Percentiles rank a stretch among this genome's conserved stretches.
These are phyloP conservation scores for Tulasnella calospora DNA, from an alignment of 768 basidiomycete species.

Conservation along the genomic window DNA sequence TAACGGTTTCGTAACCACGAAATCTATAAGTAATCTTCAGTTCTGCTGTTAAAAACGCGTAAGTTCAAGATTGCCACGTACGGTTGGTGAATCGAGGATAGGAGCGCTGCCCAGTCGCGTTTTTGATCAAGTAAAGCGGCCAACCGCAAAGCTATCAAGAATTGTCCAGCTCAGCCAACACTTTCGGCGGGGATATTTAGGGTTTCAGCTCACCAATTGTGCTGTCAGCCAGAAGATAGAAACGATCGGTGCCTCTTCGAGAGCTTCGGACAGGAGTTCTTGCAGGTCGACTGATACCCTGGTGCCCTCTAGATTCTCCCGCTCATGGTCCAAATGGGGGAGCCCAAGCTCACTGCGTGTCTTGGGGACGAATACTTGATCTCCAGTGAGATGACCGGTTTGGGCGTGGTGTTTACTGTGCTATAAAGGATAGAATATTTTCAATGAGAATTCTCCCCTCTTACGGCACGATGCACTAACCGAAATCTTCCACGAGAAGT, in stretches of 20 bases:
- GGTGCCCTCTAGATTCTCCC: conserved; percentile 60
- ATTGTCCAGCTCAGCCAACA: neutral
- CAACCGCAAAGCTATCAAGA: conserved; percentile 65
- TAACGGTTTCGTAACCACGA: conserved; percentile 70
- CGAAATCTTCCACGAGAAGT: conserved; percentile 92
- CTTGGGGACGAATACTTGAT: conserved; percentile 90
- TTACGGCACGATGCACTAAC: conserved; percentile 28
- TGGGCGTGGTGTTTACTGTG: conserved; percentile 95
- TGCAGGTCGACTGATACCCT: conserved; percentile 62
- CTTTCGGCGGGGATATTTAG: neutral
- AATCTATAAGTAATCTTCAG: conserved; percentile 46
- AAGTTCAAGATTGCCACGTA: conserved; percentile 40
- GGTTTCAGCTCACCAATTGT: conserved; percentile 51
- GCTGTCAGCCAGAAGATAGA: conserved; percentile 49
- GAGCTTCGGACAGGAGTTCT: conserved; percentile 73
- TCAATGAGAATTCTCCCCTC: neutral
- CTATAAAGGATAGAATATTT: conserved; percentile 30
- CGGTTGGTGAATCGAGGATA: conserved; percentile 80
- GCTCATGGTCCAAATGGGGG: conserved; percentile 59
- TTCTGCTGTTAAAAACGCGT: neutral
- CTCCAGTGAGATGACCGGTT: conserved; percentile 87
- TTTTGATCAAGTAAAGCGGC: conserved; percentile 74
- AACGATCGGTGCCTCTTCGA: conserved; percentile 86
- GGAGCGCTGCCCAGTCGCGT: conserved; percentile 76
- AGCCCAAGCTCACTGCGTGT: conserved; percentile 70